Conservation (phyloP, 2,329 filamentous ascomycete species). For the Ambrosiella xylebori region DNA sequence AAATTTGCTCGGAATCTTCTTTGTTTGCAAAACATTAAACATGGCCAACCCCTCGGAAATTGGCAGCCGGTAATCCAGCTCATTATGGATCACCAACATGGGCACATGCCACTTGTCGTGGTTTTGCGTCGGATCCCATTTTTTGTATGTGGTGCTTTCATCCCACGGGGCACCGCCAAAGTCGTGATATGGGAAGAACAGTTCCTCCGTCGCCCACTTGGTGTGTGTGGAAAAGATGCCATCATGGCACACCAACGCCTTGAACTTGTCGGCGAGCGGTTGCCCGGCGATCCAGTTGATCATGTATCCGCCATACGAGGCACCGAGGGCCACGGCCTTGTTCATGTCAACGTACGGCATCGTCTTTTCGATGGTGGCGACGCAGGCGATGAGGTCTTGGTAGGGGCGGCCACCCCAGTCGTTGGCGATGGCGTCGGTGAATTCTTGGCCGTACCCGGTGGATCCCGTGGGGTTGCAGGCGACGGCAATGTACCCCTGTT, state of each 20-base stretch:
- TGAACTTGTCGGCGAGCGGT: conserved; percentile 65
- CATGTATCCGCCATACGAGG: conserved; percentile 62
- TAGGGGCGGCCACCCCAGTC: conserved; percentile 82
- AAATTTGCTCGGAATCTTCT: conserved; percentile 58
- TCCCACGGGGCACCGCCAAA: conserved; percentile 46
- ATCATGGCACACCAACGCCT: conserved; percentile 75
- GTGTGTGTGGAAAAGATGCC: conserved; percentile 60
- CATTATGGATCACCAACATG: conserved; percentile 70
- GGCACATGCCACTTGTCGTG: conserved; percentile 67
- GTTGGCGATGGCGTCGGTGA: conserved; percentile 58
- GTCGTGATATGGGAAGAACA: conserved; percentile 55
- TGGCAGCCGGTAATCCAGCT: conserved; percentile 74
- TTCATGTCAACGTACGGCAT: conserved; percentile 51
- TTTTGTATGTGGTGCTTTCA: conserved; percentile 44
- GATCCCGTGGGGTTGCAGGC: conserved; percentile 70
- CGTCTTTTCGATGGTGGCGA: conserved; percentile 53
- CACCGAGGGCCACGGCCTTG: conserved; percentile 56
- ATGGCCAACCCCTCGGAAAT: conserved; percentile 70
- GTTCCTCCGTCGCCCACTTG: conserved; percentile 47
- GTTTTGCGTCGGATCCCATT: conserved; percentile 50
- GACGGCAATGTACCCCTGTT: conserved; percentile 73
- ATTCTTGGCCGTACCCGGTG: conserved; percentile 63
- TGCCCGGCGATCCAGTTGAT: conserved; percentile 88
- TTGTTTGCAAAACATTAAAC: conserved; percentile 70
- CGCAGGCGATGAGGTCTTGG: conserved; percentile 60